Conservation (phyloP, 495 filamentous ascomycete species). For the Daldinia decipiens region DNA sequence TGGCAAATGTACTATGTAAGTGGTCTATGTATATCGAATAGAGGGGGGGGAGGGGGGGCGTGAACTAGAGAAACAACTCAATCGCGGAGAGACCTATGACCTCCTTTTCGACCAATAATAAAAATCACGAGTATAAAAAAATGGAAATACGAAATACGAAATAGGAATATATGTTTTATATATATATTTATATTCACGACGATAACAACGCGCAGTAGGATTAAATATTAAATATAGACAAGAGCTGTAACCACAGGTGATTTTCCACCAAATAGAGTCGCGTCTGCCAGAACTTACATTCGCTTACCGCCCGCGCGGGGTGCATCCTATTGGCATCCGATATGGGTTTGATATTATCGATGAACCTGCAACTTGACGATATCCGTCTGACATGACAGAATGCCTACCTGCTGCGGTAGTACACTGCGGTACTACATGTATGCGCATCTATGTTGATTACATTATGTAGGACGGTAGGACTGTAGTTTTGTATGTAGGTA, state of each 20-base stretch:
- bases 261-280: conserved; percentile 26
- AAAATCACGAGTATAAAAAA: not conserved
- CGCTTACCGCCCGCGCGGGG: conserved; percentile 39
- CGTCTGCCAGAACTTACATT: conserved; percentile 23
- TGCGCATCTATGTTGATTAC: not conserved
- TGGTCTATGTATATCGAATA: conserved; percentile 7
- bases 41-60: not conserved
- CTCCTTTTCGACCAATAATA: conserved; percentile 9
- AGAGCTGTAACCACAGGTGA: conserved; percentile 13
- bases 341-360: conserved; percentile 6
- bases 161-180: conserved; percentile 8
- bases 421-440: not conserved
- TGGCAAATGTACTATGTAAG: not conserved
- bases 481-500: not conserved
- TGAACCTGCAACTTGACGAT: not conserved
- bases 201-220: conserved; percentile 11
- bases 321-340: conserved; percentile 32
- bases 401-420: not conserved
- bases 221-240: conserved; percentile 37
- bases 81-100: conserved; percentile 18
- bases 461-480: not conserved
- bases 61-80: conserved; percentile 11
- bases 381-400: conserved; percentile 12
- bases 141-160: too few species aligned
- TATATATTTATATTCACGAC: conserved; percentile 6